Evolutionary conservation across 2,329 filamentous ascomycete genomes (phyloP).

Genomic region (Verticillium longisporum): DNA sequence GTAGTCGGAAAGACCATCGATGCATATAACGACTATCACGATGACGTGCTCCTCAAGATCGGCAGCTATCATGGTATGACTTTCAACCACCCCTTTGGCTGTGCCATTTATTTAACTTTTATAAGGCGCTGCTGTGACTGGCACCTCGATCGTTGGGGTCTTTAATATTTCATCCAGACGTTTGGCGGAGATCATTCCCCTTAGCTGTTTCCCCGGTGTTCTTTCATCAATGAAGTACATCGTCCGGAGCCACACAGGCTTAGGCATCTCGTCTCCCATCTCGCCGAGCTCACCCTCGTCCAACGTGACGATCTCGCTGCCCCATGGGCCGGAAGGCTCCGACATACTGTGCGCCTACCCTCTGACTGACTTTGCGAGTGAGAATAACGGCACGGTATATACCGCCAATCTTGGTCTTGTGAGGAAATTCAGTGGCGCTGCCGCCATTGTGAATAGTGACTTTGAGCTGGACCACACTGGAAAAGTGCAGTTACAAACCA

Average conservation of each 20-base stretch:
- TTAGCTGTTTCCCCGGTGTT: constrained; percentile 69
- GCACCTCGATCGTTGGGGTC: constrained; percentile 70
- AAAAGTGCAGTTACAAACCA: constrained; percentile 57
- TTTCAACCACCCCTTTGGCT: not conserved
- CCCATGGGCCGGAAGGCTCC: constrained; percentile 51
- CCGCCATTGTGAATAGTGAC: constrained; percentile 62
- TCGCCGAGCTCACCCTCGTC: constrained; percentile 16
- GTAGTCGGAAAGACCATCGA: constrained; percentile 65
- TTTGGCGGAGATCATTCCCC: constrained; percentile 61
- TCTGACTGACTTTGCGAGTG: constrained; percentile 48
- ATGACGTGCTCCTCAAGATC: constrained; percentile 67
- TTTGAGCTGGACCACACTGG: constrained; percentile 39
- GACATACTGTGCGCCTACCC: constrained; percentile 77
- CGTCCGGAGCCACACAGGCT: constrained; percentile 55
- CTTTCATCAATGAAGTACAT: constrained; percentile 55
- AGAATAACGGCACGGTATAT: constrained; percentile 31
- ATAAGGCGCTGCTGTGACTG: constrained; percentile 48
- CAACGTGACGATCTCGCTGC: constrained; percentile 57
- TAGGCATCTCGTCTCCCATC: not conserved
- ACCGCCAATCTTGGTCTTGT: constrained; percentile 72
- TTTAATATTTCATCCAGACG: constrained; percentile 70
- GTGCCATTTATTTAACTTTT: constrained; percentile 2
- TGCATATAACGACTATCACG: constrained; percentile 70
- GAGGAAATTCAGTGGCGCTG: constrained; percentile 84
- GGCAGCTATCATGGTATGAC: constrained; percentile 64